phyloP scores from a whole-genome alignment of 108 stramenopile genomes.

The Fragilaria radians region DNA sequence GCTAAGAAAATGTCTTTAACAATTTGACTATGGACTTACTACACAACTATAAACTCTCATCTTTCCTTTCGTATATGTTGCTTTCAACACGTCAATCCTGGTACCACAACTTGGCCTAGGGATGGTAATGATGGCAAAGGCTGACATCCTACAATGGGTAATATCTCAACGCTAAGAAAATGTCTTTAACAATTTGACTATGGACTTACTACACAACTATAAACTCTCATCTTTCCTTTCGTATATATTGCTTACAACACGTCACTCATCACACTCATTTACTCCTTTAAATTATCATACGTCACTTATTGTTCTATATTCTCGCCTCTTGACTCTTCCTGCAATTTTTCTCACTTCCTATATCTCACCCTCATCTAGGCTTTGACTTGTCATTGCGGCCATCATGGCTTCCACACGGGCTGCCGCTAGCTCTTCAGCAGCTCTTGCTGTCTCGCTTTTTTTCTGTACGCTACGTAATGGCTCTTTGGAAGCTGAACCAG shows the following conservation, averaged over 20 bases:
- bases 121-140: slow-evolving; percentile 16
- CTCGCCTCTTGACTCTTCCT: background rate
- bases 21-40: no score
- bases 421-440: slow-evolving; percentile 57
- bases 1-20: background rate
- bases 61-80: no score
- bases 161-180: no score
- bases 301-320: background rate
- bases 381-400: slow-evolving; percentile 28
- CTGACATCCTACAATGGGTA: slow-evolving; percentile 6
- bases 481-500: background rate
- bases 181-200: no score
- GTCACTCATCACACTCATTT: no score
- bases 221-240: no score
- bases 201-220: no score
- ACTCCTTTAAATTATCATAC: no score
- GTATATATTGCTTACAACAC: no score
- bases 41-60: no score
- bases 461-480: background rate
- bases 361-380: slow-evolving; percentile 15
- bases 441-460: slow-evolving; percentile 4
- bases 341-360: slow-evolving; percentile 1
- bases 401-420: slow-evolving; percentile 71
- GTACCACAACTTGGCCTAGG: slow-evolving; percentile 43
- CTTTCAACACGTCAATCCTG: no score